Percentiles rank a stretch among this genome's conserved stretches.
phyloP scores from a whole-genome alignment of 2,329 filamentous ascomycete genomes.

The Ophiostoma himal-ulmi region DNA sequence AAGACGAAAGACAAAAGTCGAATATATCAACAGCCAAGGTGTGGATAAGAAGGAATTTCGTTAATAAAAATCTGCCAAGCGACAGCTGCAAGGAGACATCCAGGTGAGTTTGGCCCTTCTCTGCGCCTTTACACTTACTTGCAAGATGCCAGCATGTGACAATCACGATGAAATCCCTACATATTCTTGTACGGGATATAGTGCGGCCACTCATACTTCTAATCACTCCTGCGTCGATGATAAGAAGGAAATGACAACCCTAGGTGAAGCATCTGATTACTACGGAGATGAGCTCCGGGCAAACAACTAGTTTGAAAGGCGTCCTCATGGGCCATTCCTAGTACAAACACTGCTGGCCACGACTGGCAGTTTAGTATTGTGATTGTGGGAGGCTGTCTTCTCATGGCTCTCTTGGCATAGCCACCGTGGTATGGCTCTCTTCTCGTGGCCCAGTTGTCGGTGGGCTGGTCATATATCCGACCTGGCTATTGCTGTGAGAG shows the following conservation, averaged over 20 bases:
- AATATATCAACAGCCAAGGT: not conserved
- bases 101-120: not conserved
- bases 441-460: no score
- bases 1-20: not conserved
- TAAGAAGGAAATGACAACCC: not conserved
- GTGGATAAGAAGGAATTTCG: not conserved
- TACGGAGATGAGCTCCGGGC: conserved; percentile 4
- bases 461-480: no score
- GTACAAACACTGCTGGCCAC: not conserved
- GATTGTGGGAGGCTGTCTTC: no score
- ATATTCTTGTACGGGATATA: not conserved
- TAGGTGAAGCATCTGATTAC: not conserved
- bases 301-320: not conserved
- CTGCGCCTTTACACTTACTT: not conserved
- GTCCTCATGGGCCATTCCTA: not conserved
- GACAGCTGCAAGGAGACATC: not conserved
- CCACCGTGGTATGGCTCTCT: no score
- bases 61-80: not conserved
- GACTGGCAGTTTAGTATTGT: no score
- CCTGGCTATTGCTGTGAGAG: no score
- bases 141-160: not conserved
- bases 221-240: not conserved
- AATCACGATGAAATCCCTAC: not conserved
- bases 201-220: not conserved
- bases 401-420: not conserved